Base-by-base conservation (phyloP, 257 asterid genomes). In the Dorcoceras hygrometricum region DNA sequence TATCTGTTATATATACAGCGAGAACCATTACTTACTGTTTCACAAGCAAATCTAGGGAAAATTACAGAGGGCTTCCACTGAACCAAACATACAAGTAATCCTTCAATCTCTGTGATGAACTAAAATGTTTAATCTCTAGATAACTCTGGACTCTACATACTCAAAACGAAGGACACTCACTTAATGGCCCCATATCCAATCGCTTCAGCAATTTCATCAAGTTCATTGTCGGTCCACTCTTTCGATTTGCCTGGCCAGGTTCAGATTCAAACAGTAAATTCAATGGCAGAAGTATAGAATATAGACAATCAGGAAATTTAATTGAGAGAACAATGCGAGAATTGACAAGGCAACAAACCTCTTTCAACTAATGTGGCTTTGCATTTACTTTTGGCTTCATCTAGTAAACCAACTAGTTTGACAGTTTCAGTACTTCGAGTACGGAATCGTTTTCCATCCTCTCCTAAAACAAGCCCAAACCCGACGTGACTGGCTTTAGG, bases 101-200 rank as follows among this genome's bases (percentile, higher is more conserved):
- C 60, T 53, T 64, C 56, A 12, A 25, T 66, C 51, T 66, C 51
- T 59, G 2, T 23, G 58, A 27, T 54, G 26, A 57, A 46, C 4
- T 32, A 57, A 54, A 19, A 26, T 11, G 23, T 16, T n/a, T 39
- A 31, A 8, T 20, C 46, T 65, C 26, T 18, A 39, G 12, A 61
- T 55, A 53, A 20, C 24, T 26, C 23, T 23, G n/a, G 54, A 14
- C n/a, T 11, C 23, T 36, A 60, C 20, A 26, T 20, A 51, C 48
- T 57, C 34, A 58, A 11, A 22, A 64, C 50, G 57, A 23, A 67
- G 71, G 70, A 57, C 62, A 68, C 90, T 79, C 74, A 90, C 99
- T 94, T 88, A 29, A 94, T 87, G 75, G 97, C 99, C 27, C 99
- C 96, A 76, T 94, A 94, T 81, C 99, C 99, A 61, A 94, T 81